Conservation (phyloP, 176 grass and related monocot species). For the Chloris gayana region DNA sequence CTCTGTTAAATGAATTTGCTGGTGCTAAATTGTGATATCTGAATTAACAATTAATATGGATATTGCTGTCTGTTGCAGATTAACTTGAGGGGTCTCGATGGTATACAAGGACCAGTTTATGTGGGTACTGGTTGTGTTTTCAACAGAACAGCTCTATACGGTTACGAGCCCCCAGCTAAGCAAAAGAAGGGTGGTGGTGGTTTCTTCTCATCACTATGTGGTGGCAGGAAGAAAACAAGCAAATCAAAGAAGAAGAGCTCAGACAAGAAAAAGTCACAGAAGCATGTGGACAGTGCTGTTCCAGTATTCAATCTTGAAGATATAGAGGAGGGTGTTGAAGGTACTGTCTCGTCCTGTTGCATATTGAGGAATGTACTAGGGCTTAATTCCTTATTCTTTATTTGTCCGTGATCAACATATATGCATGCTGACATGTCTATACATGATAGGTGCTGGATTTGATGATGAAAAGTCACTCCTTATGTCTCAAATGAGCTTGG, state of each 20-base stretch:
- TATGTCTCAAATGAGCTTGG: constrained; percentile 99
- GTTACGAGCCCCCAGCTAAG: constrained; percentile 98
- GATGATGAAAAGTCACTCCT: constrained; percentile 99
- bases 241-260: constrained; percentile 94
- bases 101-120: constrained; percentile 99
- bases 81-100: constrained; percentile 99
- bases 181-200: constrained; percentile 59
- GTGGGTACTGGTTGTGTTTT: constrained; percentile 99
- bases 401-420: constrained; percentile 23
- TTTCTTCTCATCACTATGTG: constrained; percentile 84
- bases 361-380: neutral
- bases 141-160: constrained; percentile 98
- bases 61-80: constrained; percentile 60
- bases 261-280: constrained; percentile 94
- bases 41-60: constrained; percentile 11
- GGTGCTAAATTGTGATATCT: constrained; percentile 22
- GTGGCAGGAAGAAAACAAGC: constrained; percentile 77
- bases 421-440: constrained; percentile 30
- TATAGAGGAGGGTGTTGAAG: constrained; percentile 99
- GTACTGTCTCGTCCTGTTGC: constrained; percentile 50
- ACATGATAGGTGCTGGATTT: constrained; percentile 81
- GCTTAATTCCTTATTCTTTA: neutral
- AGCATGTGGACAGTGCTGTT: constrained; percentile 90
- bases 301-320: constrained; percentile 99
- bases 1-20: neutral